A percentile compares a stretch with the other conserved stretches of the same genome.
These are phyloP conservation scores for Verbena officinalis DNA, from an alignment of 257 asterid genomes.

Conservation along the genomic window DNA sequence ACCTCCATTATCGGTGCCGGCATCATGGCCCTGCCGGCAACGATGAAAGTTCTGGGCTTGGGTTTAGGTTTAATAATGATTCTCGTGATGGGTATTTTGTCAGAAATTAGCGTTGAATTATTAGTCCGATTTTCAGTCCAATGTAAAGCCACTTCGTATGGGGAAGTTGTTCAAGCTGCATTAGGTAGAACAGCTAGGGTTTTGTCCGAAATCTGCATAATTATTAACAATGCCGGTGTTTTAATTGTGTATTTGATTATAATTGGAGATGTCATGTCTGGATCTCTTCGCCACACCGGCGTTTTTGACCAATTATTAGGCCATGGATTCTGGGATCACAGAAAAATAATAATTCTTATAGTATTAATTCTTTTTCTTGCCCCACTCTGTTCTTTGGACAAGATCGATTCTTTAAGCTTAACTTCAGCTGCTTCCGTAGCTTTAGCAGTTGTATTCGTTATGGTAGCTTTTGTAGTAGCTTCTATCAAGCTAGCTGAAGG, in stretches of 20 bases:
- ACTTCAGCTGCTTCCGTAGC: constrained; percentile 98
- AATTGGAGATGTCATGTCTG: constrained; percentile 93
- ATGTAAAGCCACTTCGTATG: constrained; percentile 77
- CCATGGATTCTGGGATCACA: constrained; percentile 91
- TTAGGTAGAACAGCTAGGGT: constrained; percentile 68
- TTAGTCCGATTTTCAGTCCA: constrained; percentile 79
- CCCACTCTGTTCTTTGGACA: constrained; percentile 79
- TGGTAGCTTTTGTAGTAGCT: constrained; percentile 67
- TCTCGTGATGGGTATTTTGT: constrained; percentile 69
- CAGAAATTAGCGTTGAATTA: constrained; percentile 85
- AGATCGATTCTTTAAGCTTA: constrained; percentile 79
- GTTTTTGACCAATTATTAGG: constrained; percentile 94
- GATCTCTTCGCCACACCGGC: constrained; percentile 76
- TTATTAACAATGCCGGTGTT: constrained; percentile 84
- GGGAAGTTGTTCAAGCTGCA: constrained; percentile 92
- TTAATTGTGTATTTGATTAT: constrained; percentile 90
- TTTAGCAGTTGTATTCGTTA: constrained; percentile 80
- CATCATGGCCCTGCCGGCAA: constrained; percentile 96
- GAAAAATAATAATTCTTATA: constrained; percentile 67
- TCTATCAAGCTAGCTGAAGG: constrained; percentile 79
- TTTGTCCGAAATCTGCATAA: constrained; percentile 80
- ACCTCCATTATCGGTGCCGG: constrained; percentile 95
- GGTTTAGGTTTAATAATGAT: constrained; percentile 67
- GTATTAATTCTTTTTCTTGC: constrained; percentile 76
- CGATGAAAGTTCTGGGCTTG: constrained; percentile 89